These are phyloP conservation scores for Brassica carinata DNA, from an alignment of 345 rosid genomes.

Conservation along the genomic window DNA sequence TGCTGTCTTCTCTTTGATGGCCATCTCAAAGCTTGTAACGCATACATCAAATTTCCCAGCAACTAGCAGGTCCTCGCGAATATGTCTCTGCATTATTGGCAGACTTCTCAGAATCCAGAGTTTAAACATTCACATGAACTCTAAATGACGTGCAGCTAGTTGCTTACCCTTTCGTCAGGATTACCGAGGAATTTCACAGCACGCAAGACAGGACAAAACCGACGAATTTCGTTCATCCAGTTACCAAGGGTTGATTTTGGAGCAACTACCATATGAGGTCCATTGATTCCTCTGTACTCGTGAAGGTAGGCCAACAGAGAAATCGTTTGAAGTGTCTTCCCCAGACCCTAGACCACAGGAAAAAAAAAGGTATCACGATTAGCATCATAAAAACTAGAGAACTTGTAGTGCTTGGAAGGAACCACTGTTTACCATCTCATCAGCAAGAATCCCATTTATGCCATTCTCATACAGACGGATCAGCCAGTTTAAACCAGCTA, in stretches of 20 bases:
- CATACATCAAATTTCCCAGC: constrained; percentile 99
- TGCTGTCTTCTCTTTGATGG: constrained; percentile 91
- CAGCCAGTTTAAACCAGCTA: constrained; percentile 97
- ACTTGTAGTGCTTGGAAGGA: background rate
- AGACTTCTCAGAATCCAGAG: constrained; percentile 12
- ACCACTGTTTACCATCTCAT: constrained; percentile 73
- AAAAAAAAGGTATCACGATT: background rate
- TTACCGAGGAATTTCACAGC: constrained; percentile 97
- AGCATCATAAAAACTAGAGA: background rate
- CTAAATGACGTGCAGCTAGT: constrained; percentile 1
- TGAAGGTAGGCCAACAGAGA: constrained; percentile 93
- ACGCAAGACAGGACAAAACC: constrained; percentile 92
- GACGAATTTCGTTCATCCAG: constrained; percentile 99
- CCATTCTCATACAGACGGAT: constrained; percentile 95
- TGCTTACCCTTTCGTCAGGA: constrained; percentile 94
- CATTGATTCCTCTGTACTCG: constrained; percentile 92
- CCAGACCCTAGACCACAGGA: constrained; percentile 72
- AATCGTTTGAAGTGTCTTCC: constrained; percentile 96
- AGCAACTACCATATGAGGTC: constrained; percentile 99
- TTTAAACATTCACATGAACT: background rate
- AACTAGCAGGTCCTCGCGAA: constrained; percentile 85
- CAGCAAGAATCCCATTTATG: constrained; percentile 95
- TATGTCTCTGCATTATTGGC: constrained; percentile 62
- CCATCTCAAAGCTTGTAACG: constrained; percentile 99
- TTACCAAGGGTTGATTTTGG: constrained; percentile 99